A percentile compares a stretch with the other conserved stretches of the same genome.
Conservation (phyloP, 2,329 filamentous ascomycete genomes). For the Aspergillus nomiae region DNA sequence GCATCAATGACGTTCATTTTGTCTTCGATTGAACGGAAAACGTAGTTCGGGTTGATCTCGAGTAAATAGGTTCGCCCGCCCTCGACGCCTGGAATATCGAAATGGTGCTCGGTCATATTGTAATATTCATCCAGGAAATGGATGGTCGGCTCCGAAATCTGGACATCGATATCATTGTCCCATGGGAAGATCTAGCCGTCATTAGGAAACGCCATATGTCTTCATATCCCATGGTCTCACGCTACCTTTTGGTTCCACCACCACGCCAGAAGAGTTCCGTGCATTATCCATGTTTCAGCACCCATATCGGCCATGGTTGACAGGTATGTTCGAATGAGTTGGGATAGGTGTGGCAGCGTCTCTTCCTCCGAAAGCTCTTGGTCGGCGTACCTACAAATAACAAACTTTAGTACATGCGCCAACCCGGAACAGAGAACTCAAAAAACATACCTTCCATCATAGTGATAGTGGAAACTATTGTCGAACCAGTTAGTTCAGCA, state of each 20-base stretch:
- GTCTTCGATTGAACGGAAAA: slow-evolving; percentile 49
- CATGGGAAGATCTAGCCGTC: slow-evolving; percentile 56
- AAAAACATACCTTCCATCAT: slow-evolving; percentile 51
- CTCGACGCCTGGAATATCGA: slow-evolving; percentile 39
- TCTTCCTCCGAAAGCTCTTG: slow-evolving; percentile 49
- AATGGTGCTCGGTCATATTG: slow-evolving; percentile 63
- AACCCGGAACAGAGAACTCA: not conserved
- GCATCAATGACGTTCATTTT: slow-evolving; percentile 60
- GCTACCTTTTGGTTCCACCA: slow-evolving; percentile 61
- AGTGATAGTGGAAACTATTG: slow-evolving; percentile 55
- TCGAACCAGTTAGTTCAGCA: slow-evolving; percentile 10
- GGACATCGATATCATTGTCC: slow-evolving; percentile 64
- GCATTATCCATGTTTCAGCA: slow-evolving; percentile 65
- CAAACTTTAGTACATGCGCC: slow-evolving; percentile 15
- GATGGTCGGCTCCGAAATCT: slow-evolving; percentile 58
- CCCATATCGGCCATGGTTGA: slow-evolving; percentile 59
- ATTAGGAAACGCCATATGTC: not conserved
- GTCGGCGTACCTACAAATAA: slow-evolving; percentile 49
- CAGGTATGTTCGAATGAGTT: slow-evolving; percentile 59
- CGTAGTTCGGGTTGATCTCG: slow-evolving; percentile 61
- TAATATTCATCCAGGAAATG: slow-evolving; percentile 60
- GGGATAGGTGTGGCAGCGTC: slow-evolving; percentile 50
- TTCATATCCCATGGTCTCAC: not conserved
- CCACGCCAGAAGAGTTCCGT: slow-evolving; percentile 63
- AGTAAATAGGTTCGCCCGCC: slow-evolving; percentile 53